A percentile compares a stretch with the other conserved stretches of the same genome.
phyloP scores from a whole-genome alignment of 164 flowering plant species.

The Nymphaea thermarum region DNA sequence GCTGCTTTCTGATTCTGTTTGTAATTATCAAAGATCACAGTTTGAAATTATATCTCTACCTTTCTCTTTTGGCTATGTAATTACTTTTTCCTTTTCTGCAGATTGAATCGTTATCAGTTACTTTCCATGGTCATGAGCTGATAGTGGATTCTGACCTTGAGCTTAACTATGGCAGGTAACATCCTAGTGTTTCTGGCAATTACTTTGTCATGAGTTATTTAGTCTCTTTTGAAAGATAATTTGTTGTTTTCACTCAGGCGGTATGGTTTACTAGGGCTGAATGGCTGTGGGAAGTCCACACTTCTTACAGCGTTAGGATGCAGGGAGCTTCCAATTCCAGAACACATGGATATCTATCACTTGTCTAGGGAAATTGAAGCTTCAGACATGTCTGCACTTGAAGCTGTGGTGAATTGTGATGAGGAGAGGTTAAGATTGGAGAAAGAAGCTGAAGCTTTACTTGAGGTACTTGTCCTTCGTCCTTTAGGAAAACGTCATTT shows the following conservation, averaged over 20 bases:
- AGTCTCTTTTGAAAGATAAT: not conserved
- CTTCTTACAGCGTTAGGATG: constrained; percentile 75
- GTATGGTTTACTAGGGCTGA: constrained; percentile 86
- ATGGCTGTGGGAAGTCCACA: constrained; percentile 97
- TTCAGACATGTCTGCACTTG: constrained; percentile 82
- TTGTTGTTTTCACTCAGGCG: constrained; percentile 37
- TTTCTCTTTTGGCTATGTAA: too few species aligned
- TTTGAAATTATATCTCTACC: too few species aligned
- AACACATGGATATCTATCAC: constrained; percentile 94
- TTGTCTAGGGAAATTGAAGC: constrained; percentile 89
- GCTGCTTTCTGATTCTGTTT: too few species aligned
- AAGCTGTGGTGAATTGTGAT: constrained; percentile 87
- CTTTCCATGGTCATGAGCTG: constrained; percentile 96
- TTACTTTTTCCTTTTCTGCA: constrained; percentile 19
- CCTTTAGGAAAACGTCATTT: not conserved
- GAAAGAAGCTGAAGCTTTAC: constrained; percentile 74
- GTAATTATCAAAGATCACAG: too few species aligned
- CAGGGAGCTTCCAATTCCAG: constrained; percentile 94
- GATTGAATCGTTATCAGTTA: constrained; percentile 90
- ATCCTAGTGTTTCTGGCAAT: not conserved
- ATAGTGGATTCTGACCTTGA: constrained; percentile 88
- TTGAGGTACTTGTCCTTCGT: constrained; percentile 5
- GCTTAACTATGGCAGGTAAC: constrained; percentile 92
- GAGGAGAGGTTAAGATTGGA: constrained; percentile 81
- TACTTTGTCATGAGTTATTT: not conserved